Evolutionary conservation across 2,329 filamentous ascomycete genomes (phyloP), one percentile per base, ranked within the genome.

Genomic region (Cladorrhinum sp.): DNA sequence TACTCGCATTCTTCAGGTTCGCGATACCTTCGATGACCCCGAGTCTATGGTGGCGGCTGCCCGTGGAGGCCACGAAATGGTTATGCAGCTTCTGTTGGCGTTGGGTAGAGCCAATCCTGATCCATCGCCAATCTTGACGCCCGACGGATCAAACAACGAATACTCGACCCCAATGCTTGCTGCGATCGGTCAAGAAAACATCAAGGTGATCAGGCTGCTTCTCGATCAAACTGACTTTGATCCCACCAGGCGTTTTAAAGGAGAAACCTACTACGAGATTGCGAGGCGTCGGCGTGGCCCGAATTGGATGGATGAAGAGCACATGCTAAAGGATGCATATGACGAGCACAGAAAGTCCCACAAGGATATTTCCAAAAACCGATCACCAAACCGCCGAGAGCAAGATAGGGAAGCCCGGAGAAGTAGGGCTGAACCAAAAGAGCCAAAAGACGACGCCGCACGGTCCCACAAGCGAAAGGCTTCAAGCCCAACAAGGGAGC

Each of bases 91-190:
- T 26, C 75, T 92, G 55, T 75, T 92, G 48, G 88, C 88, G 8
- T 78, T 92, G 65, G 89, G 88, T 2, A 79, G 82, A 54, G 83
- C 83, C 12, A 84, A 85, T 57, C 80, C 84, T 0, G 91, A 95
- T 68, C 92, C 92, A 30, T 79, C 83, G 6, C 85, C 90, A 12
- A 75, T 92, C 52, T 70, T 79, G 8, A 81, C 82, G 28, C 42
- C 42, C 6, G 39, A 42, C 8, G 36, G 26, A 49, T 21, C 49
- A 2, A 79, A 81, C 26, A 76, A 82, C 48, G 92, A 95, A 60
- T 88, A 90, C 69, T 89, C 93, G 56, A 98, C 94, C 1, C 95
- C 95, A 1, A 96, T 99, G 80, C 83, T 97, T 39, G 92, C 93
- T 61, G 93, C 95, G 1, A 97, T 99, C 66, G 94, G 95, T 16